Evolutionary conservation across 495 filamentous ascomycete species (phyloP), one percentile per base, ranked within the genome.

Genomic region (Aspergillus ostianus): DNA sequence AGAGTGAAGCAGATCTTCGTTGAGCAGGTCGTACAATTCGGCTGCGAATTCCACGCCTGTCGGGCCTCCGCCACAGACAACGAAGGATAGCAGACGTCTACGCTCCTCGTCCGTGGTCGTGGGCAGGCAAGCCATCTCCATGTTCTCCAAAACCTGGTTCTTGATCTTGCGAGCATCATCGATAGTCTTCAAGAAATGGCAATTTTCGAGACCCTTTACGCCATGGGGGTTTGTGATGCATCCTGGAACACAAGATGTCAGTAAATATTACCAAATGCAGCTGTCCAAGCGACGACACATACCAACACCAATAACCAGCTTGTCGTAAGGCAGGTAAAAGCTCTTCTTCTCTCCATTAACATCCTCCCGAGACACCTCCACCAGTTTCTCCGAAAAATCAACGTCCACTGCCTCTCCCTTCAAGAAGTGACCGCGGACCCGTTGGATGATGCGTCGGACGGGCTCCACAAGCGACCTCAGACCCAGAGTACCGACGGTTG

Each of bases 251-350:
- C 58, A 54, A 45, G 21, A 51, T 23, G 64, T 60, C 13, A 57
- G 51, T 53, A 61, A 27, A 6, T 19, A 55, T 30, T 29, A 12
- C 10, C 17, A 23, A 23, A n/a, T 5, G 19, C 46, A 13, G 23
- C 30, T 36, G 41, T 4, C 9, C 4, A 2, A 15, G 17, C 47
- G 17, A 29, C 19, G 10, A 48, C 58, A 66, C 84, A 59, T 75
- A 88, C 86, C 94, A 56, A 97, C 93, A 57, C 86, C 93, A 65
- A 99, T 80, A 19, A 99, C 91, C n/a, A 99, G 80, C 77, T 99
- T 99, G 70, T 99, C 95, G 65, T 99, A 99, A 0, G 95, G 95
- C 2, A 99, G 76, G 77, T 99, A 99, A 75, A 99, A 98, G 45
- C 84, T 78, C 59, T 85, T 78, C 65, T 84, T 83, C 49, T 89